Percentiles rank a stretch among this genome's conserved stretches.
phyloP scores from a whole-genome alignment of 2,329 filamentous ascomycete species.

The Didymella pinodella region DNA sequence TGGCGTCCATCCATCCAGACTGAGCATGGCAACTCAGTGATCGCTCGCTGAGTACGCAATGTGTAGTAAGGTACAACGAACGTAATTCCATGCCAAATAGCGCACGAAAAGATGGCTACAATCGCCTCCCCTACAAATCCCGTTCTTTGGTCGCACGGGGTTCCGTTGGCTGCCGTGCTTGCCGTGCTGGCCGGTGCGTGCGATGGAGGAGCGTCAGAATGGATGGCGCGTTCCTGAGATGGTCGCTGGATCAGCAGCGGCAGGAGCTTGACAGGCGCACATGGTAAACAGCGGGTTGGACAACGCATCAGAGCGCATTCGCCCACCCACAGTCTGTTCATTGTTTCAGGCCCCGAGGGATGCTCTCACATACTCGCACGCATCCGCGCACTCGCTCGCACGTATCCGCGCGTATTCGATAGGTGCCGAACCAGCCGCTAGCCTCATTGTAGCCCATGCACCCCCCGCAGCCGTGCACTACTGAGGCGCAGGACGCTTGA shows the following conservation, averaged over 20 bases:
- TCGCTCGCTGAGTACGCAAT: too few relatives aligned
- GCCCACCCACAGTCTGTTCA: not conserved
- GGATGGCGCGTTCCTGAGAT: conserved; percentile 23
- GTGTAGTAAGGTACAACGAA: too few relatives aligned
- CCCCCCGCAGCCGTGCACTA: conserved; percentile 20
- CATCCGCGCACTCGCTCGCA: not conserved
- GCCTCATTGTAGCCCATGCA: conserved; percentile 11
- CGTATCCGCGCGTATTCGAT: conserved; percentile 21
- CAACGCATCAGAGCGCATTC: not conserved
- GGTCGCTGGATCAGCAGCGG: conserved; percentile 3
- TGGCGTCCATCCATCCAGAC: too few relatives aligned
- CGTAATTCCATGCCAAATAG: too few relatives aligned
- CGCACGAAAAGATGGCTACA: not conserved
- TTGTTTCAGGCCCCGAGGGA: too few relatives aligned
- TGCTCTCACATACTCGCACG: not conserved
- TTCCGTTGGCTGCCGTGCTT: conserved; percentile 16
- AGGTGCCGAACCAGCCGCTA: conserved; percentile 21
- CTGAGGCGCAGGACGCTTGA: conserved; percentile 23
- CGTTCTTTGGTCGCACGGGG: conserved; percentile 8
- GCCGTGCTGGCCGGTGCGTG: conserved; percentile 7
- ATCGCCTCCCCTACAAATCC: conserved; percentile 17
- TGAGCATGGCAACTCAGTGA: too few relatives aligned
- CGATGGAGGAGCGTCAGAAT: conserved; percentile 3
- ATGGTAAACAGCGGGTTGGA: not conserved
- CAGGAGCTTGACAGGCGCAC: conserved; percentile 9